Base-by-base conservation (phyloP, 106 monocot genomes). In the Gastrodia elata region DNA sequence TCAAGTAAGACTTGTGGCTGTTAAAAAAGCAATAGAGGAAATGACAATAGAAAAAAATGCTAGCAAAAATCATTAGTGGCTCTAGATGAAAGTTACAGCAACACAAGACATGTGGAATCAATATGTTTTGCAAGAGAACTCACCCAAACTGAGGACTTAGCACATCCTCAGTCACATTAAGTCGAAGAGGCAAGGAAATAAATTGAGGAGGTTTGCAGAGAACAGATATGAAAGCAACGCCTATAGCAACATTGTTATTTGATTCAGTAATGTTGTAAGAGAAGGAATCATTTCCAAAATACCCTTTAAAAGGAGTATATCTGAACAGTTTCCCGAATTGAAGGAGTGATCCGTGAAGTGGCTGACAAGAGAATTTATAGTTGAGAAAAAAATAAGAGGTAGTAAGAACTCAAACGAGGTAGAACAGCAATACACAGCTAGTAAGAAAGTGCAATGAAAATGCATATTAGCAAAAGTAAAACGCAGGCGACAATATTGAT, bases 141-240 rank as follows among this genome's bases (percentile, higher is more conserved):
- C 73, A 92, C 95, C 95, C 86, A 67, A 96, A 92, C 71, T 84
- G 78, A 42, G 89, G 92, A 61, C 80, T 82, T 27, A 92, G 44
- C 32, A 79, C 71, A 79, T 96, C 89, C 84, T 92, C 95, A 39
- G 68, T 87, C 39, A 77, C 85, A 74, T 84, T 76, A 71, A 96
- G 68, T 41, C 39, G 79, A 57, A 32, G 37, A 38, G 95, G 95
- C 71, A 96, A 74, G 18, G 92, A 92, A 71, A 83, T 52, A 82
- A 96, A 96, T 49, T 96, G 91, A 79, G 95, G 95, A 55, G 95
- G 95, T 77, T 76, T 84, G 81, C 86, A 85, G 8, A 89, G 85
- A 72, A 90, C 86, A 69, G 80, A 87, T 35, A 96, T 79, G 42
- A 71, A 74, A 74, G 73, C 87, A 18, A 72, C 77, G 55, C 81